A percentile compares a stretch with the other conserved stretches of the same genome.
These are phyloP conservation scores for Synchytrium microbalum DNA, from an alignment of 371 early-diverging fungal species.

Conservation along the genomic window DNA sequence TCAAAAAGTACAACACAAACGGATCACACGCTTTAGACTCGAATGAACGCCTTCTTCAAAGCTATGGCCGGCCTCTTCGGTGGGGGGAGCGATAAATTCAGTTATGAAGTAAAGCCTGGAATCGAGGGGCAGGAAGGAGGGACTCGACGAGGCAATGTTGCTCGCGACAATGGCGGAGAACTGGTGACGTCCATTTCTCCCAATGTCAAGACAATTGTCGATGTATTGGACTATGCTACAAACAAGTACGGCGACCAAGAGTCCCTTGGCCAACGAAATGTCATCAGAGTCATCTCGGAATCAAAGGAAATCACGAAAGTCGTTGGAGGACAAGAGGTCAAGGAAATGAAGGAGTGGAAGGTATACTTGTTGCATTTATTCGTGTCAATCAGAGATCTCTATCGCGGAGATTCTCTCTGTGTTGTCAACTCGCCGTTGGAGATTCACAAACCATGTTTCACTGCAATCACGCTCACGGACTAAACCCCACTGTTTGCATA, in stretches of 20 bases:
- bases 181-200: neutral
- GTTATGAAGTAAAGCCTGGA: neutral
- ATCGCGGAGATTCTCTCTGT: no score
- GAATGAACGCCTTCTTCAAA: neutral
- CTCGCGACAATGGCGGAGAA: neutral
- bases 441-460: no score
- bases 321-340: constrained; percentile 50
- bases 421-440: no score
- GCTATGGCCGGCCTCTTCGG: neutral
- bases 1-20: no score
- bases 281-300: constrained; percentile 60
- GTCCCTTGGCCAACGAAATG: constrained; percentile 55
- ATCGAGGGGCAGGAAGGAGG: neutral
- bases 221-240: neutral
- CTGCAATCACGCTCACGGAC: no score
- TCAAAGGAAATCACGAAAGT: constrained; percentile 65
- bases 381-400: neutral
- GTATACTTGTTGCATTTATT: constrained; percentile 33
- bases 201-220: neutral
- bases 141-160: neutral
- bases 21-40: no score
- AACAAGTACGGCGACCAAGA: neutral
- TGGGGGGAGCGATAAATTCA: neutral
- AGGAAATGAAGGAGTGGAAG: constrained; percentile 74
- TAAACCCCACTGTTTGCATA: no score